phyloP scores from a whole-genome alignment of 116 monocot genomes.

The Papilionanthe hybrid region DNA sequence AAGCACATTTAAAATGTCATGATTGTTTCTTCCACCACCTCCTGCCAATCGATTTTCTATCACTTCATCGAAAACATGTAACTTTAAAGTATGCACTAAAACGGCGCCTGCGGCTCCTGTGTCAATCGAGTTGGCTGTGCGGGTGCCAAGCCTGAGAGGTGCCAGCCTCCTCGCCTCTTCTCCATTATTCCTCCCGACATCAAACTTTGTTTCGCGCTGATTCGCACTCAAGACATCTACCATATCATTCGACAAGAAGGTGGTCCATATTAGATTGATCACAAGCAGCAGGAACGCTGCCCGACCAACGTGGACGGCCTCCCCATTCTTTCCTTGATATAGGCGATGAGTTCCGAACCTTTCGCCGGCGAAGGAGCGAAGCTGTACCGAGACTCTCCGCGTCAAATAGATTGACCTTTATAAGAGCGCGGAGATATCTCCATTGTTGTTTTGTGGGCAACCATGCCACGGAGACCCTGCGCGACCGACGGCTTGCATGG shows the following conservation, averaged over 20 bases:
- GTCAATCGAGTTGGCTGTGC: too few species aligned
- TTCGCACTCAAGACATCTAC: background rate
- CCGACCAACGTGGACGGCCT: slow-evolving; percentile 18
- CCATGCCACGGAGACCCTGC: slow-evolving; percentile 14
- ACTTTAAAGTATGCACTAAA: too few species aligned
- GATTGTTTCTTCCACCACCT: background rate
- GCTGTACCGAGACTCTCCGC: slow-evolving; percentile 18
- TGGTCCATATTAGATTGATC: background rate
- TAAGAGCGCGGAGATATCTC: slow-evolving; percentile 23
- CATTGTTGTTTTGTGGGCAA: slow-evolving; percentile 14
- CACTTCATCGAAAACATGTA: too few species aligned
- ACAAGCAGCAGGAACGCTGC: slow-evolving; percentile 12
- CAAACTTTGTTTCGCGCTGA: slow-evolving; percentile 5
- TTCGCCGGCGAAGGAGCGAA: slow-evolving; percentile 22
- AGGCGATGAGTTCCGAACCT: slow-evolving; percentile 24
- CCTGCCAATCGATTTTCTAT: slow-evolving; percentile 15
- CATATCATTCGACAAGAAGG: background rate
- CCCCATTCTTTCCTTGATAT: slow-evolving; percentile 5
- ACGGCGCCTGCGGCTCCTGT: slow-evolving; percentile 17
- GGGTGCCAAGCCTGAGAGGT: slow-evolving; percentile 25
- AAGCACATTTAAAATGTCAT: slow-evolving; percentile 28
- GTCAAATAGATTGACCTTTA: slow-evolving; percentile 17
- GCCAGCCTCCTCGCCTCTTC: slow-evolving; percentile 10
- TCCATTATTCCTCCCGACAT: slow-evolving; percentile 20
- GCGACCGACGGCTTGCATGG: slow-evolving; percentile 7